These are phyloP conservation scores for Alternaria dauci DNA, from an alignment of 2,329 filamentous ascomycete species.

Conservation along the genomic window DNA sequence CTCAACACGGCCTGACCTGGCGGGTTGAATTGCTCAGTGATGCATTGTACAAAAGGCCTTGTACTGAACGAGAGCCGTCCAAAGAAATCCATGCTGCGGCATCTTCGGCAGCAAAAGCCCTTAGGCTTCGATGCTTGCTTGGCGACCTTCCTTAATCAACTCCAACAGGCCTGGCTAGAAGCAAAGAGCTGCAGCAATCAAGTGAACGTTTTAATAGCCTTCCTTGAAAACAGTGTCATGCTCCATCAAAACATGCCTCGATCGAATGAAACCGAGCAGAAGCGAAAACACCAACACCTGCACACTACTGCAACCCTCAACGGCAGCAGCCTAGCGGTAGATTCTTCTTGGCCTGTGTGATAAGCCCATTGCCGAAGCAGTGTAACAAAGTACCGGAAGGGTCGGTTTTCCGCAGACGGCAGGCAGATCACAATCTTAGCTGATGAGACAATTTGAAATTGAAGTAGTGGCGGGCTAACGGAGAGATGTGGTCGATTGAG, in stretches of 20 bases:
- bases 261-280: constrained; percentile 3
- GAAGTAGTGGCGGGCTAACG: background rate
- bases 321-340: background rate
- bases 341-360: constrained; percentile 5
- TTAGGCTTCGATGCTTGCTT: constrained; percentile 4
- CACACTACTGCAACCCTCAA: constrained; percentile 1
- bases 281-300: constrained; percentile 1
- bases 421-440: constrained; percentile 1
- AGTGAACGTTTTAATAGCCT: background rate
- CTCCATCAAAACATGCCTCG: background rate
- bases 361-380: constrained; percentile 1
- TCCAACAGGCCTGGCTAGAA: constrained; percentile 1
- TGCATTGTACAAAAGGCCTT: constrained; percentile 3
- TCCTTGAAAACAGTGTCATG: background rate
- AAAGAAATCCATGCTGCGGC: background rate
- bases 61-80: background rate
- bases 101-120: constrained; percentile 7
- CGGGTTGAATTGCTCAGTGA: background rate
- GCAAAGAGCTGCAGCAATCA: background rate
- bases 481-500: constrained; percentile 1
- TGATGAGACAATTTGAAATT: background rate
- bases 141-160: background rate
- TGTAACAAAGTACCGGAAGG: background rate
- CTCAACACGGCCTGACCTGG: background rate
- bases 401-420: background rate